Percentiles rank a stretch among this genome's conserved stretches.
Conservation (phyloP, 75 land plant genomes). For the Selaginella tamariscina region DNA sequence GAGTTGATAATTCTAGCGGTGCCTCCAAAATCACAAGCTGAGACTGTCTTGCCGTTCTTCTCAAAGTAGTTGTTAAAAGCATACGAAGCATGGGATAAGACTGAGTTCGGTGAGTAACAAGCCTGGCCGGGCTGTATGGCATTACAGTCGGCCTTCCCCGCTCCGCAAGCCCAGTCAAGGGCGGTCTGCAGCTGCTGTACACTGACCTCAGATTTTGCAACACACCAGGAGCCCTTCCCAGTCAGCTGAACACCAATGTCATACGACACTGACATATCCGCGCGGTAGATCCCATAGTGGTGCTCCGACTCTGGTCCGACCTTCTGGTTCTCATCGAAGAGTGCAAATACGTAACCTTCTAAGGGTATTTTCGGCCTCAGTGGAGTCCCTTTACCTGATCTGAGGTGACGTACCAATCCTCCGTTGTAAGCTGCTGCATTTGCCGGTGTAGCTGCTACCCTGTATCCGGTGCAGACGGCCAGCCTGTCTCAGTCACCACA, state of each 20-base stretch:
- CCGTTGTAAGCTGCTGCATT: slow-evolving; percentile 49
- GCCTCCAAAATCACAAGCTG: slow-evolving; percentile 69
- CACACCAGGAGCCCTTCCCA: slow-evolving; percentile 64
- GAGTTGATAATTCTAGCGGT: slow-evolving; percentile 38
- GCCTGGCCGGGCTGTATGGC: slow-evolving; percentile 39
- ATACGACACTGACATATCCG: slow-evolving; percentile 10
- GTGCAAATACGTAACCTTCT: slow-evolving; percentile 54
- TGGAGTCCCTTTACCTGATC: slow-evolving; percentile 56
- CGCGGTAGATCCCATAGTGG: slow-evolving; percentile 44
- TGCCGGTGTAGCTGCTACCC: slow-evolving; percentile 37
- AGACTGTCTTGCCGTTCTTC: slow-evolving; percentile 43
- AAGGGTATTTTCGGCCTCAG: slow-evolving; percentile 37
- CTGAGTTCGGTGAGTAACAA: slow-evolving; percentile 44
- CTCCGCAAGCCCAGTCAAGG: slow-evolving; percentile 78
- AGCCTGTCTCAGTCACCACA: slow-evolving; percentile 64
- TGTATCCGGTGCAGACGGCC: slow-evolving; percentile 57
- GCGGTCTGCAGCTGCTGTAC: slow-evolving; percentile 45
- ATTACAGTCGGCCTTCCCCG: slow-evolving; percentile 48
- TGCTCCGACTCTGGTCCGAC: slow-evolving; percentile 45
- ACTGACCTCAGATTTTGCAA: slow-evolving; percentile 39
- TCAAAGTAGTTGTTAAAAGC: slow-evolving; percentile 77
- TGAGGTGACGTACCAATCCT: slow-evolving; percentile 41
- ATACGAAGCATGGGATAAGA: slow-evolving; percentile 55
- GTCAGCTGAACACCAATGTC: not conserved
- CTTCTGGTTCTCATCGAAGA: slow-evolving; percentile 53